Base-by-base conservation (phyloP, 148 eudicot genomes). In the Arbutus unedo region DNA sequence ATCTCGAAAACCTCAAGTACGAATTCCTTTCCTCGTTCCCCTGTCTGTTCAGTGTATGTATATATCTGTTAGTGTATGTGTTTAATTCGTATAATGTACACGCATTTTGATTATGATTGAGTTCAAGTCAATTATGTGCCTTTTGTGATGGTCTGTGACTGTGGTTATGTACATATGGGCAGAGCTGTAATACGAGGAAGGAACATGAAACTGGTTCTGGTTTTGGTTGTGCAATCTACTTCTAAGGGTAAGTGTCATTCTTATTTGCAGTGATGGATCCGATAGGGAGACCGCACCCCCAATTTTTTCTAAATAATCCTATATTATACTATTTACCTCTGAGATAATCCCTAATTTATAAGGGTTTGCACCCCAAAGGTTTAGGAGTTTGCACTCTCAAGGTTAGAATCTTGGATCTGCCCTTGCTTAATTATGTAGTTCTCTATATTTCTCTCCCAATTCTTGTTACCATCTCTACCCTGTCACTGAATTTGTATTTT, bases 1-100 rank as follows among this genome's bases (percentile, higher is more conserved):
- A 90, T 84, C 90, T 96, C 57, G 99, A 96, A 79, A 87, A 89
- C 51, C 90, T 96, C 89, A 94, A 91, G 98, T 96, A 91, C 76
- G 86, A 3, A 47, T 31, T 45, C 70, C n/a, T 68, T 71, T 45
- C 66, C 75, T 73, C 59, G 13, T 78, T 64, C 23, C 25, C 43
- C 54, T 13, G 38, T 49, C 5, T 76, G 51, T 16, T 16, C 48
- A 21, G 53, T 73, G 51, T 21, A 15, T 45, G 21, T 16, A 2
- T 21, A 45, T n/a, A 13, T 14, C 6, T 67, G 41, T 67, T 31
- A 31, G 41, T 48, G 57, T 50, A 1, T 50, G 19, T 9, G 23
- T 48, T 43, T 74, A n/a, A 21, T 47, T 6, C 4, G n/a, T 66
- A 25, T 23, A 23, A 25, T 66, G 71, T 38, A 4, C 7, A 15